Evolutionary conservation across 805 yeast genomes (phyloP), one percentile per base, ranked within the genome.

Genomic region (Starmerella khaoyaiensis): DNA sequence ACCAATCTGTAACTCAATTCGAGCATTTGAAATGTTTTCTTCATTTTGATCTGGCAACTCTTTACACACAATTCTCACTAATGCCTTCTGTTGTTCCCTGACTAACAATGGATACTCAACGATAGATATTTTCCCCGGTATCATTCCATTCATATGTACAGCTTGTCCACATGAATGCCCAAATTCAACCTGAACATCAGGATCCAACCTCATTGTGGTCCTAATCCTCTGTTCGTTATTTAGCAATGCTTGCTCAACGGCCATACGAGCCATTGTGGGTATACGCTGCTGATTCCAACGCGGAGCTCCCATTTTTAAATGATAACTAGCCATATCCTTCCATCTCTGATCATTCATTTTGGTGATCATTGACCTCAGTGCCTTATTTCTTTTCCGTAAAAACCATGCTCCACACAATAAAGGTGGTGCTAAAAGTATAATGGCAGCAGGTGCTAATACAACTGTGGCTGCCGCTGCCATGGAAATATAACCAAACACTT

Each of bases 391-490:
- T 16, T 31, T 22, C 3, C 36, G 18, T 26, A 41, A 17, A 2
- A 38, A 19, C 40, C 39, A 42, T 2, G 42, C 36, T 4, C 46
- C 42, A 14, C 25, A 28, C 2, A 45, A 15, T 2, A 42, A 33
- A 8, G 48, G 48, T 5, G 46, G 46, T 3, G 38, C 37, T 1
- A 39, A 42, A 2, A 45, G 31, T 6, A 45, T 36, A 6, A 45
- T 12, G 8, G 42, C n/a, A 9, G 48, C 39, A 2, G 48, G 48
- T 2, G 48, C 40, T 9, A 45, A n/a, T 6, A 45, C 25, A 6
- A 42, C 48, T 0, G 44, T 40, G 4, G 39, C 42, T 1, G 48
- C 48, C 5, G 48, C 48, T 2, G 33, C 24, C 7, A 38, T 35
- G 3, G 44, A 27, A 3, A 45, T 30, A 22, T 32, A 33, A 10